phyloP scores from a whole-genome alignment of 1,284 basidiomycete species.

The Marasmius oreades region DNA sequence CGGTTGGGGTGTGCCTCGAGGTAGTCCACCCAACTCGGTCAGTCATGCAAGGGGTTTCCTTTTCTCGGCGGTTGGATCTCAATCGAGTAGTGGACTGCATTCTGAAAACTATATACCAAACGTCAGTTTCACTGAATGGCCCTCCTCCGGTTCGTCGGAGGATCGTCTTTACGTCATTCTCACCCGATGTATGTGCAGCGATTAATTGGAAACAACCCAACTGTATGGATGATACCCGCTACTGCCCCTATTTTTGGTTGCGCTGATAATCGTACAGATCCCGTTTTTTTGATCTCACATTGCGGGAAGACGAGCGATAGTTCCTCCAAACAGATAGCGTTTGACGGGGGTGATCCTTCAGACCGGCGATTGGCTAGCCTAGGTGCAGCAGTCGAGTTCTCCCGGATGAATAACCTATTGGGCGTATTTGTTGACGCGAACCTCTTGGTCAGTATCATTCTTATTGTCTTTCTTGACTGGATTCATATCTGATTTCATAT shows the following conservation, averaged over 20 bases:
- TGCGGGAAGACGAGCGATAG: conserved; percentile 60
- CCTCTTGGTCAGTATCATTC: conserved; percentile 57
- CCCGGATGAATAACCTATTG: conserved; percentile 89
- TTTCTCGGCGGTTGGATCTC: conserved; percentile 58
- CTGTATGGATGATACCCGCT: conserved; percentile 50
- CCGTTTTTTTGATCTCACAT: conserved; percentile 91
- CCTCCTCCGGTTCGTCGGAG: conserved; percentile 53
- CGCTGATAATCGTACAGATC: conserved; percentile 52
- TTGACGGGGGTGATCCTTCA: conserved; percentile 42
- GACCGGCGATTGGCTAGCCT: conserved; percentile 70
- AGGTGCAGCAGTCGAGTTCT: conserved; percentile 91
- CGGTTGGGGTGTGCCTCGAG: conserved; percentile 78
- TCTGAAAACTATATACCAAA: conserved; percentile 77
- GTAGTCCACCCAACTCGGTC: conserved; percentile 63
- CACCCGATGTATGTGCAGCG: conserved; percentile 82
- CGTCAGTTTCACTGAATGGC: conserved; percentile 47
- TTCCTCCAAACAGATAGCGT: conserved; percentile 35
- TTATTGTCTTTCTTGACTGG: conserved; percentile 5
- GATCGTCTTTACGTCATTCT: conserved; percentile 87
- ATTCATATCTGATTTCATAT: conserved; percentile 9
- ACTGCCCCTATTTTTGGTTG: conserved; percentile 13
- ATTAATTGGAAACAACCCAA: conserved; percentile 99
- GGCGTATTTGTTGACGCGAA: conserved; percentile 92
- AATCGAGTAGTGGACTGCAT: conserved; percentile 84
- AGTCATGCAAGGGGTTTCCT: conserved; percentile 38